Evolutionary conservation across 306 rosid genomes (phyloP).

Genomic region (Ziziphus jujuba): DNA sequence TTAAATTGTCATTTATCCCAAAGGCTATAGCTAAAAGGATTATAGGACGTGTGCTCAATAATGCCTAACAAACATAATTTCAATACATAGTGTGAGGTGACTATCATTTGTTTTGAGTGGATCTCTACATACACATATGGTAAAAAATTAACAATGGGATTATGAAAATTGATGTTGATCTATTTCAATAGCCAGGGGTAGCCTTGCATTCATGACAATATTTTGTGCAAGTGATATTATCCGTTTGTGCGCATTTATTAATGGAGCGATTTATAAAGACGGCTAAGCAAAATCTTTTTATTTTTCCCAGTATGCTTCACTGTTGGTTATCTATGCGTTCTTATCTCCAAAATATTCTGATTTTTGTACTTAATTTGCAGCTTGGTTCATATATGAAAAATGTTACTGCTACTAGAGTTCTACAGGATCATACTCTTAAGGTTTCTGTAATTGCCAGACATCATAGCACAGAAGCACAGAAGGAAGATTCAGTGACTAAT

Average conservation of each 20-base stretch:
- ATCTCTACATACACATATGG: background rate
- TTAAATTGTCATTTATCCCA: too few relatives aligned
- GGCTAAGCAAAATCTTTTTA: background rate
- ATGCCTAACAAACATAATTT: background rate
- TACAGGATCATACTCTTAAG: slow-evolving; percentile 42
- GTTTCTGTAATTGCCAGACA: slow-evolving; percentile 45
- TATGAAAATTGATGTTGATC: background rate
- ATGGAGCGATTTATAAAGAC: background rate
- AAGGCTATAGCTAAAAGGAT: background rate
- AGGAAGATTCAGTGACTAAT: slow-evolving; percentile 40
- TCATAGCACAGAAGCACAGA: slow-evolving; percentile 46
- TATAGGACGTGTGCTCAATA: background rate
- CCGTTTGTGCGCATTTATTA: background rate
- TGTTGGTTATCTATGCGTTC: slow-evolving; percentile 2
- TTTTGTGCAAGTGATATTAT: background rate
- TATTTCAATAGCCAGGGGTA: background rate
- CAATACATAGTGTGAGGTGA: background rate
- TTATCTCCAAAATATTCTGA: slow-evolving; percentile 11
- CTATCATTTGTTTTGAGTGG: background rate
- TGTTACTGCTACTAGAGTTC: slow-evolving; percentile 40
- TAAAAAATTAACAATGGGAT: background rate
- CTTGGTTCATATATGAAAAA: slow-evolving; percentile 47
- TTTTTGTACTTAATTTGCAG: slow-evolving; percentile 40
- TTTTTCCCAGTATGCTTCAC: background rate
- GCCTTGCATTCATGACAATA: background rate